phyloP scores from a whole-genome alignment of 371 early-diverging fungal genomes.

The Saksenaea oblongispora region DNA sequence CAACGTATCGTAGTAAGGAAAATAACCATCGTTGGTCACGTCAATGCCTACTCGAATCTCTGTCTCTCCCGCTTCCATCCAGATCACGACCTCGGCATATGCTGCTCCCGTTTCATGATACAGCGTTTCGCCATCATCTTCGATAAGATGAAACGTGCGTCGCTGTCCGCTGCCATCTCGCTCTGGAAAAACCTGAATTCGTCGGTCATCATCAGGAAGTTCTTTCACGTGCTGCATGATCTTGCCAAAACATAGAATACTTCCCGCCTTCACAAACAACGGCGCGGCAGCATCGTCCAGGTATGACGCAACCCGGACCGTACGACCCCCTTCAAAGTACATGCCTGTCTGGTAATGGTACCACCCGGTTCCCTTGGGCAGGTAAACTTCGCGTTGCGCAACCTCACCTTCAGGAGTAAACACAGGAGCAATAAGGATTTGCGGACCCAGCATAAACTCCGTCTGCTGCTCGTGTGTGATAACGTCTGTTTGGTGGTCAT shows the following conservation, averaged over 20 bases:
- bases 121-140: constrained; percentile 43
- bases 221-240: constrained; percentile 32
- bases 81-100: constrained; percentile 30
- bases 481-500: constrained; percentile 53
- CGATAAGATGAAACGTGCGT: constrained; percentile 27
- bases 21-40: constrained; percentile 32
- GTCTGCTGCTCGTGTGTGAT: constrained; percentile 41
- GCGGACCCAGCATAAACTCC: constrained; percentile 60
- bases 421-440: constrained; percentile 55
- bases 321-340: constrained; percentile 25
- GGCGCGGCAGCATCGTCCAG: constrained; percentile 30
- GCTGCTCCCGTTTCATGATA: constrained; percentile 37
- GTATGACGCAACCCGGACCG: constrained; percentile 20
- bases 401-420: constrained; percentile 23
- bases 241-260: constrained; percentile 33
- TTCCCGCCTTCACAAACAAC: constrained; percentile 34
- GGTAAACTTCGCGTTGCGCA: constrained; percentile 30
- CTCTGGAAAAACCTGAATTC: constrained; percentile 39
- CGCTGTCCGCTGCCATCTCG: constrained; percentile 5
- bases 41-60: constrained; percentile 33
- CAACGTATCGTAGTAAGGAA: constrained; percentile 40
- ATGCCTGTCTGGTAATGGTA: constrained; percentile 42
- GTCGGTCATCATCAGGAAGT: constrained; percentile 30
- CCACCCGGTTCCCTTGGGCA: constrained; percentile 39
- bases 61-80: constrained; percentile 29